Conservation (phyloP, 2,329 filamentous ascomycete species). For the Cryphonectria parasitica region DNA sequence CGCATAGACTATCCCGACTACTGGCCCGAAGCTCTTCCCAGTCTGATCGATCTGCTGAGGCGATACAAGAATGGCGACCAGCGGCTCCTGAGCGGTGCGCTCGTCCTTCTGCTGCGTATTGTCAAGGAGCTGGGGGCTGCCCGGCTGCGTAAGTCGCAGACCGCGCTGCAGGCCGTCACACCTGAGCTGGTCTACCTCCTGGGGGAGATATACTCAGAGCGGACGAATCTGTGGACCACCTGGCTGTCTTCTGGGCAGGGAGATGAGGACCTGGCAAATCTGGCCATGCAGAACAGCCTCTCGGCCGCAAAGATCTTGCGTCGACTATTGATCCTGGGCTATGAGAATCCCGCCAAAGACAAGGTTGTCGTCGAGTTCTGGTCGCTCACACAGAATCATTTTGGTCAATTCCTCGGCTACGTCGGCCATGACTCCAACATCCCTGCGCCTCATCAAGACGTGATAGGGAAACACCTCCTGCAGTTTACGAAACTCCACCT, state of each 20-base stretch:
- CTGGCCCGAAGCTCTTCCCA: slow-evolving; percentile 70
- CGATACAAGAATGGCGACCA: slow-evolving; percentile 60
- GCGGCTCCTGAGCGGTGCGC: slow-evolving; percentile 69
- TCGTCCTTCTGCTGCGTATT: slow-evolving; percentile 80
- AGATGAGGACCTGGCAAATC: slow-evolving; percentile 60
- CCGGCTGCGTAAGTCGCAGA: slow-evolving; percentile 73
- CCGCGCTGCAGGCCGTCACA: slow-evolving; percentile 75
- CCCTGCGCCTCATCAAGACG: slow-evolving; percentile 57
- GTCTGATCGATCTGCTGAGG: slow-evolving; percentile 68
- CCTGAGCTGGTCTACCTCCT: slow-evolving; percentile 85
- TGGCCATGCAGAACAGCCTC: slow-evolving; percentile 76
- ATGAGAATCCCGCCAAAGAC: slow-evolving; percentile 81
- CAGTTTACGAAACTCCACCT: slow-evolving; percentile 92
- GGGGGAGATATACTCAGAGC: slow-evolving; percentile 75
- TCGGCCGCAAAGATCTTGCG: slow-evolving; percentile 79
- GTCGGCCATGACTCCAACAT: slow-evolving; percentile 60
- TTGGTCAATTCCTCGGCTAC: slow-evolving; percentile 73
- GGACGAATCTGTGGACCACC: slow-evolving; percentile 69
- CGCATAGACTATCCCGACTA: slow-evolving; percentile 87
- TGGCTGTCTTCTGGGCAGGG: slow-evolving; percentile 62
- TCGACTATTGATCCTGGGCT: slow-evolving; percentile 78
- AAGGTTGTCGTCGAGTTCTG: slow-evolving; percentile 79
- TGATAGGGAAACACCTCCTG: slow-evolving; percentile 83
- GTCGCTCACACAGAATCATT: slow-evolving; percentile 75
- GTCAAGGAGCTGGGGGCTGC: slow-evolving; percentile 90